phyloP scores from a whole-genome alignment of 2,329 filamentous ascomycete species.

The Sporothrix euskadiensis region DNA sequence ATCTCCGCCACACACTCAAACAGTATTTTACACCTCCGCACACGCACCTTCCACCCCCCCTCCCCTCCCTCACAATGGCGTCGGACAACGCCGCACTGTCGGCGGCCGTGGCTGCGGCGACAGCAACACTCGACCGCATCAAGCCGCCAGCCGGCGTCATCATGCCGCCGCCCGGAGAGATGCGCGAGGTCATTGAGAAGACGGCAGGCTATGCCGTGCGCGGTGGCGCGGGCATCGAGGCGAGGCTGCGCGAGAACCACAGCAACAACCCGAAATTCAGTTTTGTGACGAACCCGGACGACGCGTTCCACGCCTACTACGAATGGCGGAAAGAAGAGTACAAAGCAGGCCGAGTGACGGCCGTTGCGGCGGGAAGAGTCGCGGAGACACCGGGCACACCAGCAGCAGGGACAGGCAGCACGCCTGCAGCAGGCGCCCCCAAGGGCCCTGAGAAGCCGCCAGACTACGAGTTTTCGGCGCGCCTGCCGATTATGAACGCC shows the following conservation, averaged over 20 bases:
- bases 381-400: conserved; percentile 59
- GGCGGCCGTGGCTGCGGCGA: conserved; percentile 51
- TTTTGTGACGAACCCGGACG: conserved; percentile 76
- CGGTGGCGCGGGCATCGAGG: conserved; percentile 70
- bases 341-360: conserved; percentile 76
- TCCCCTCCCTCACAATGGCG: not conserved
- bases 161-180: conserved; percentile 80
- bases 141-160: conserved; percentile 83
- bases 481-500: conserved; percentile 96
- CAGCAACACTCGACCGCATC: conserved; percentile 60
- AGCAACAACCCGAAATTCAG: conserved; percentile 84
- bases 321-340: conserved; percentile 88
- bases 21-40: not conserved
- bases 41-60: conserved; percentile 2
- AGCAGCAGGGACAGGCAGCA: not conserved
- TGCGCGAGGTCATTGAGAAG: conserved; percentile 84
- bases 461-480: conserved; percentile 89
- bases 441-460: conserved; percentile 81
- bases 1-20: not conserved
- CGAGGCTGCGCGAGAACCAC: conserved; percentile 83
- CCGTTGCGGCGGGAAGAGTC: conserved; percentile 71
- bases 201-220: conserved; percentile 86
- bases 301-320: conserved; percentile 88
- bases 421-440: conserved; percentile 56
- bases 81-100: conserved; percentile 37